Conservation (phyloP, 805 yeast species). For the Cyberlindnera mycetangii region DNA sequence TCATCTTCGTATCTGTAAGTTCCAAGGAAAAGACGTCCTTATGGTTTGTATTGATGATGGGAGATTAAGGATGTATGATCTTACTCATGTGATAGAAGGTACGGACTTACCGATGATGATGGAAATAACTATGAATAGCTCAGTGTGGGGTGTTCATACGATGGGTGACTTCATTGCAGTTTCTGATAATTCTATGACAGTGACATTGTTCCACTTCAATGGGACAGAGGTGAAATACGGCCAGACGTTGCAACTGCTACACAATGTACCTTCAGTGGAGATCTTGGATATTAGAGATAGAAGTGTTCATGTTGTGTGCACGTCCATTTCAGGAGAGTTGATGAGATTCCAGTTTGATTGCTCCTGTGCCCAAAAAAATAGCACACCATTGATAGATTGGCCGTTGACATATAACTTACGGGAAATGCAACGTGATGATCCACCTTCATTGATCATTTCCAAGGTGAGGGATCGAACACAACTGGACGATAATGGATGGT, state of each 20-base stretch:
- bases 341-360: conserved; percentile 17
- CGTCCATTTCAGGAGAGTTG: conserved; percentile 43
- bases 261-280: conserved; percentile 55
- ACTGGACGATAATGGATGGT: conserved; percentile 53
- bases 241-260: conserved; percentile 42
- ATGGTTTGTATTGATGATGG: conserved; percentile 58
- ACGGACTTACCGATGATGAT: conserved; percentile 31
- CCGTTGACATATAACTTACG: conserved; percentile 2
- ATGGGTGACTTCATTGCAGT: conserved; percentile 39
- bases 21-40: conserved; percentile 41
- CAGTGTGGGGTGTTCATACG: conserved; percentile 65
- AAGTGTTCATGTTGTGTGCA: conserved; percentile 34
- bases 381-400: background rate
- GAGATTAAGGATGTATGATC: conserved; percentile 37
- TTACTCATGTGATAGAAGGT: conserved; percentile 27
- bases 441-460: conserved; percentile 18
- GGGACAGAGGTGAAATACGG: conserved; percentile 21
- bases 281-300: conserved; percentile 31
- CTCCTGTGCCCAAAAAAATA: background rate
- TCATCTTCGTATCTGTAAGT: conserved; percentile 37
- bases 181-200: conserved; percentile 52
- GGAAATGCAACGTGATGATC: background rate
- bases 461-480: conserved; percentile 33
- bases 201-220: conserved; percentile 39
- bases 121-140: conserved; percentile 33